Conservation (phyloP, 768 basidiomycete genomes). For the Pleurotus pulmonarius region DNA sequence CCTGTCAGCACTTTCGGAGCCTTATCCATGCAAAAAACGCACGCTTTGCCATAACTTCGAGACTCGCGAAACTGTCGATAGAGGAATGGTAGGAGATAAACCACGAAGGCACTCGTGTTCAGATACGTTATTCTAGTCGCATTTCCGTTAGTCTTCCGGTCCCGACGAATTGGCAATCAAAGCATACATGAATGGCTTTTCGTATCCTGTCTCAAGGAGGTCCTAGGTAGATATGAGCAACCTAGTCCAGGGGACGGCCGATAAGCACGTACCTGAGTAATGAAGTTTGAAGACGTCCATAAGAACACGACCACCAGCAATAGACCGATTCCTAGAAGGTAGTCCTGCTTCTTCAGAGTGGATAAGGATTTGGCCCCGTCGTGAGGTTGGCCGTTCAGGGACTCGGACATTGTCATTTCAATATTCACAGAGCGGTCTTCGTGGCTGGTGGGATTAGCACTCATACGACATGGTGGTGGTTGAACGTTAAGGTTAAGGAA, state of each 20-base stretch:
- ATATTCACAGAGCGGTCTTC: neutral
- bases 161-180: neutral
- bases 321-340: conserved; percentile 59
- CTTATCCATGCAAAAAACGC: neutral
- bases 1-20: too few species aligned
- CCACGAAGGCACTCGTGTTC: conserved; percentile 83
- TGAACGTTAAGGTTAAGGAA: too few species aligned
- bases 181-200: conserved; percentile 80
- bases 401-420: neutral
- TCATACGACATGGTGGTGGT: neutral
- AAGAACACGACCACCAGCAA: conserved; percentile 75
- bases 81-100: conserved; percentile 71
- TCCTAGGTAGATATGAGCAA: conserved; percentile 26
- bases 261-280: conserved; percentile 61
- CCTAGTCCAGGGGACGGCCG: neutral
- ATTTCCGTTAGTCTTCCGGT: neutral
- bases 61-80: conserved; percentile 22
- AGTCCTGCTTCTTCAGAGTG: conserved; percentile 27
- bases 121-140: conserved; percentile 75
- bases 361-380: conserved; percentile 3
- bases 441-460: neutral
- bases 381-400: neutral
- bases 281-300: conserved; percentile 87
- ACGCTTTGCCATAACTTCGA: neutral
- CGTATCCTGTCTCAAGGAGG: conserved; percentile 60